Evolutionary conservation across 2,329 filamentous ascomycete genomes (phyloP).

Genomic region (Pochonia chlamydosporia): DNA sequence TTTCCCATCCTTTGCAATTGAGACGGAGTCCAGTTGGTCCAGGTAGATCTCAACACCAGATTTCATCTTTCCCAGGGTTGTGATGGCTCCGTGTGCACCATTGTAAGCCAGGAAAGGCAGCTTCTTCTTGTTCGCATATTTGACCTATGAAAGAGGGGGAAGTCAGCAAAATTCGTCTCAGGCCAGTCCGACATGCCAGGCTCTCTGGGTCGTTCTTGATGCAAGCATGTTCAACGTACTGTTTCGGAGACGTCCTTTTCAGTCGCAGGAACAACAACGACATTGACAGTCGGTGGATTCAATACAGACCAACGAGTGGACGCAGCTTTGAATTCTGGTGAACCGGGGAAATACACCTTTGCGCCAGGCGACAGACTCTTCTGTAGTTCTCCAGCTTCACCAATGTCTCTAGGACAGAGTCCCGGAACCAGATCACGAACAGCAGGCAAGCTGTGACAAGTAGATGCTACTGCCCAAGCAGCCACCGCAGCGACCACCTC

Average conservation of each 20-base stretch:
- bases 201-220: too few species aligned
- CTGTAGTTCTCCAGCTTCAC: conserved; percentile 18
- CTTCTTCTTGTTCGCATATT: conserved; percentile 26
- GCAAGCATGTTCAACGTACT: too few species aligned
- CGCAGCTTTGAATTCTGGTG: conserved; percentile 30
- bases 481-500: conserved; percentile 20
- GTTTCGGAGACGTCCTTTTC: conserved; percentile 44
- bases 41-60: conserved; percentile 46
- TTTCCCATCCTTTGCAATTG: conserved; percentile 34
- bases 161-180: too few species aligned
- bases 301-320: conserved; percentile 41
- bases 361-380: conserved; percentile 30
- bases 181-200: too few species aligned
- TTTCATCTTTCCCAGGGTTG: conserved; percentile 40
- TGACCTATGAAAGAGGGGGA: too few species aligned
- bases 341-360: conserved; percentile 36
- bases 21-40: conserved; percentile 35
- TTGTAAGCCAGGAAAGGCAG: conserved; percentile 48
- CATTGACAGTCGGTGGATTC: conserved; percentile 33
- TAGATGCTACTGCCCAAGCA: conserved; percentile 18
- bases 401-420: conserved; percentile 8
- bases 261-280: conserved; percentile 40
- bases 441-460: conserved; percentile 13
- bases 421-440: conserved; percentile 12
- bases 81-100: conserved; percentile 45